phyloP scores from a whole-genome alignment of 768 basidiomycete species.

The Hericium coralloides region DNA sequence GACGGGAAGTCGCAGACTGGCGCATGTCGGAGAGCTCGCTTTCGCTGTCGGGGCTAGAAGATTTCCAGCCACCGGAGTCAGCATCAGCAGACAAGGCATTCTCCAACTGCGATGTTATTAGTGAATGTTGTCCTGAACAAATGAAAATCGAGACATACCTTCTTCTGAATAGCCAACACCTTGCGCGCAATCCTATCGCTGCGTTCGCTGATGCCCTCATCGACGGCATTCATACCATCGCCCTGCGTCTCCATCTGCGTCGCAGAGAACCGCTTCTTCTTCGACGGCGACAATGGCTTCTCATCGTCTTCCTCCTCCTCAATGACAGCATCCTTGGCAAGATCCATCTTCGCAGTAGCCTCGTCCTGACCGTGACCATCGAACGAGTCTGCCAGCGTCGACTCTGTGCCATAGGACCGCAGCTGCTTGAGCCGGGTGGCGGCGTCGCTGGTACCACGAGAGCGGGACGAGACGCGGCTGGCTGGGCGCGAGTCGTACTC shows the following conservation, averaged over 20 bases:
- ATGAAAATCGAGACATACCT: conserved; percentile 43
- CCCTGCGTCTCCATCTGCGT: conserved; percentile 53
- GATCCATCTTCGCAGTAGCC: conserved; percentile 40
- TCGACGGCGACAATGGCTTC: conserved; percentile 24
- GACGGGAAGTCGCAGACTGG: conserved; percentile 8
- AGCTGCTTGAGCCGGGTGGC: conserved; percentile 39
- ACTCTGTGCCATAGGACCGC: conserved; percentile 72
- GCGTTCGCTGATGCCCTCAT: conserved; percentile 74
- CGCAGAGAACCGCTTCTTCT: conserved; percentile 77
- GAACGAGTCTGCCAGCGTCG: conserved; percentile 66
- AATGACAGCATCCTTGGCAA: conserved; percentile 44
- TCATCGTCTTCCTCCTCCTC: conserved; percentile 31
- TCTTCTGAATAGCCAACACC: conserved; percentile 83
- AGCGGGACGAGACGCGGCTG: conserved; percentile 30
- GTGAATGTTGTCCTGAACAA: background rate
- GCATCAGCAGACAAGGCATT: conserved; percentile 59
- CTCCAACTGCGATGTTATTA: conserved; percentile 48
- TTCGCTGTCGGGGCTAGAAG: conserved; percentile 44
- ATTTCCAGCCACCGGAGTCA: conserved; percentile 32
- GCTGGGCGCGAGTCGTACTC: conserved; percentile 41
- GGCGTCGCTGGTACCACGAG: conserved; percentile 52
- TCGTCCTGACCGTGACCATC: conserved; percentile 29
- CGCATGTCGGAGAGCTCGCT: conserved; percentile 30
- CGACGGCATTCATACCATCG: conserved; percentile 80
- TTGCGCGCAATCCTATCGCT: conserved; percentile 86